Conservation (phyloP, 78 protist species). For the Cavenderia fasciculata region DNA sequence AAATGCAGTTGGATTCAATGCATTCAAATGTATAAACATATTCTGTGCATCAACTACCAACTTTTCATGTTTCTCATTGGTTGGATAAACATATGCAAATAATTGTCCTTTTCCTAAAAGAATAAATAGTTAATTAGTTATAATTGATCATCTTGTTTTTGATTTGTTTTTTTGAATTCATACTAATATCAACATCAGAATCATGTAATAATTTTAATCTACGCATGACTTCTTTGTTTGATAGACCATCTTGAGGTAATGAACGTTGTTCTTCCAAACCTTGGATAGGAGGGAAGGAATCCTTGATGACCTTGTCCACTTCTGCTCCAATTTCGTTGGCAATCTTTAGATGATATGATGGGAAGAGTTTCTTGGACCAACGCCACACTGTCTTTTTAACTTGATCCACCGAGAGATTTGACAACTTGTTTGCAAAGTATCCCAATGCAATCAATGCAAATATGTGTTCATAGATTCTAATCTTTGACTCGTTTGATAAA, state of each 20-base stretch:
- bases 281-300: constrained; percentile 36
- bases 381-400: not conserved
- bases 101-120: constrained; percentile 47
- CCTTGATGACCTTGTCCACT: constrained; percentile 10
- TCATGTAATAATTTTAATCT: constrained; percentile 1
- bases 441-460: constrained; percentile 6
- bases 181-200: constrained; percentile 43
- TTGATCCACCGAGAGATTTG: not conserved
- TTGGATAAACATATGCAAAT: constrained; percentile 75
- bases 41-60: constrained; percentile 35
- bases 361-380: constrained; percentile 6
- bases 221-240: not conserved
- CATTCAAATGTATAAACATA: constrained; percentile 85
- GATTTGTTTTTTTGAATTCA: too few species aligned
- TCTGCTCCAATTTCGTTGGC: constrained; percentile 13
- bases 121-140: not conserved
- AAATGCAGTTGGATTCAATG: constrained; percentile 88
- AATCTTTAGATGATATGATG: constrained; percentile 3
- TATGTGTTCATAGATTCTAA: not conserved
- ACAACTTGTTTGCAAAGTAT: not conserved
- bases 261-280: constrained; percentile 3
- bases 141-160: not conserved
- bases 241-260: constrained; percentile 12
- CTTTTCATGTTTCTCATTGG: constrained; percentile 44
- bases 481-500: not conserved